phyloP scores from a whole-genome alignment of 768 basidiomycete species.

The Rhizopogon salebrosus region DNA sequence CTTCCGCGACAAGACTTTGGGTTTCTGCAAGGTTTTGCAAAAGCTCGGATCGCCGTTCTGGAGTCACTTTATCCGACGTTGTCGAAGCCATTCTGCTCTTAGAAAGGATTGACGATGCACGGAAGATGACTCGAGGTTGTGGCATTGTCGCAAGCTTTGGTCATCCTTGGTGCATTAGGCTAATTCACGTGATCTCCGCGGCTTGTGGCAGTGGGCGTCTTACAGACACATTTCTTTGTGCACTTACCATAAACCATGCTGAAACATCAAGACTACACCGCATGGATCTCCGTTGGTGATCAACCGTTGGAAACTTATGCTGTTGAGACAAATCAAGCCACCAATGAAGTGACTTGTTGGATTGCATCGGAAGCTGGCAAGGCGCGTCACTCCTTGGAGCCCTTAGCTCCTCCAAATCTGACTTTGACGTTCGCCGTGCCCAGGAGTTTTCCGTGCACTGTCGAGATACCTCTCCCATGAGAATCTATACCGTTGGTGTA shows the following conservation, averaged over 20 bases:
- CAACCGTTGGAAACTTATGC: slow-evolving; percentile 20
- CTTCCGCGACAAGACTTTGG: slow-evolving; percentile 38
- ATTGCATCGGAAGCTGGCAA: slow-evolving; percentile 21
- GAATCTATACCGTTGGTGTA: neutral
- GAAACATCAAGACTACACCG: slow-evolving; percentile 14
- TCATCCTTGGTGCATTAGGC: neutral
- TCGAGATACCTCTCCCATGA: neutral
- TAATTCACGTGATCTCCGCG: slow-evolving; percentile 15
- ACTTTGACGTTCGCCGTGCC: neutral
- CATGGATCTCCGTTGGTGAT: slow-evolving; percentile 26
- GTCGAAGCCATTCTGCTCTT: slow-evolving; percentile 16
- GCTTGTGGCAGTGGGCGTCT: too few relatives aligned
- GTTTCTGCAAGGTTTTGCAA: slow-evolving; percentile 49
- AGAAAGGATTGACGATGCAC: slow-evolving; percentile 4
- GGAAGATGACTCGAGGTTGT: neutral
- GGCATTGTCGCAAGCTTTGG: neutral
- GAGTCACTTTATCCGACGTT: slow-evolving; percentile 13
- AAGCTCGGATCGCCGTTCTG: slow-evolving; percentile 50
- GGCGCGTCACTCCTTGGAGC: slow-evolving; percentile 8
- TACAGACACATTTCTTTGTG: too few relatives aligned
- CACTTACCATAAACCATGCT: slow-evolving; percentile 11
- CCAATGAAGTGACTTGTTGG: slow-evolving; percentile 23
- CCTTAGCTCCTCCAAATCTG: neutral
- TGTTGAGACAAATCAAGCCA: slow-evolving; percentile 12
- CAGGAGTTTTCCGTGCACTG: slow-evolving; percentile 23